Base-by-base conservation (phyloP, 441 rosid genomes). In the Theobroma grandiflorum region DNA sequence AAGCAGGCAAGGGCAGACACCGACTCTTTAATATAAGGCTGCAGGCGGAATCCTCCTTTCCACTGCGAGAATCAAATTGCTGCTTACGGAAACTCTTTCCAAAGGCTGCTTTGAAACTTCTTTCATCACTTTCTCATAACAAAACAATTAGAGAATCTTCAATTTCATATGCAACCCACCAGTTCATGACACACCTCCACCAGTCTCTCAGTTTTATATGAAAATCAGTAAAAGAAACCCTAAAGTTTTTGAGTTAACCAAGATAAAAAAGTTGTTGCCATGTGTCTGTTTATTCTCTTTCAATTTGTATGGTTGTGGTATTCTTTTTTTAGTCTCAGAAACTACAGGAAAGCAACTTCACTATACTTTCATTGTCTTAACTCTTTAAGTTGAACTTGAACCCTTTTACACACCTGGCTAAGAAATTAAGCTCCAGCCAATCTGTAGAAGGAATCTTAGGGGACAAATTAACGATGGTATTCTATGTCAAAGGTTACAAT, bases 41-140 rank as follows among this genome's bases (percentile, higher is more conserved):
- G 93, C 89, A 82, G 78, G 8, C 16, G 88, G 86, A 82, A 84
- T 85, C 85, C 88, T 78, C 81, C 79, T 76, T 72, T 59, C 73
- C 37, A 59, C 78, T 67, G 82, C 77, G 53, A 52, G 86, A 86
- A 84, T 86, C 87, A 76, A 82, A 79, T 75, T 78, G 71, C 84
- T 83, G 82, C 82, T 76, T 82, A 79, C 58, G 77, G 83, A 81
- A 79, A 79, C 83, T 69, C 81, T 71, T 78, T 59, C 82, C 83
- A 67, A 78, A 78, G 74, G 57, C 88, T 79, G 87, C 84, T 83
- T 87, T 82, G 49, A 43, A 64, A 66, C 78, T 65, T 45, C 71
- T 52, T 80, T 84, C 42, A 79, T 80, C 85, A 82, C 85, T 82
- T 86, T 87, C 82, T 81, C 78, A 64, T 79, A 76, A 68, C 26